A percentile compares a stretch with the other conserved stretches of the same genome.
Evolutionary conservation across 73 alveolate species (phyloP).

Genomic region (Stentor coeruleus): DNA sequence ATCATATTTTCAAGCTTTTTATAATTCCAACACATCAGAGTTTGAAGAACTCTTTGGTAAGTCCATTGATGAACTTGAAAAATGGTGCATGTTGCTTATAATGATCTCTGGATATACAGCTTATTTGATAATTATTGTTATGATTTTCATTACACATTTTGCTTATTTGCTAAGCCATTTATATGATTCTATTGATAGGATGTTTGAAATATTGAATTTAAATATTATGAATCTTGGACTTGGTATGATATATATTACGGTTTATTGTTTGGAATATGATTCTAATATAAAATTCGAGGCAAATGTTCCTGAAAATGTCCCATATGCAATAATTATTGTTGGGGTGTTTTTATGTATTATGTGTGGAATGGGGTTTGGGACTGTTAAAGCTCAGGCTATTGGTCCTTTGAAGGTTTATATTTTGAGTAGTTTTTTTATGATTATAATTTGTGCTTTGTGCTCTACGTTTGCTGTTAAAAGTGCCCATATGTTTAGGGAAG

Average conservation of each 20-base stretch:
- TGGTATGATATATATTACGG: neutral
- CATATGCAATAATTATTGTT: neutral
- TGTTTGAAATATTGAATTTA: neutral
- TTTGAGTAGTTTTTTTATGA: neutral
- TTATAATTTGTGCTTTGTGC: neutral
- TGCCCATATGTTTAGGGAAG: neutral
- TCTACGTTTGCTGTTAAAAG: neutral
- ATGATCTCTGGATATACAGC: neutral
- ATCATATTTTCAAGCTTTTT: neutral
- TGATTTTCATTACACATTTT: neutral
- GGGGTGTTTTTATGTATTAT: neutral
- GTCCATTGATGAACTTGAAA: neutral
- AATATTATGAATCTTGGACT: slow-evolving; percentile 3
- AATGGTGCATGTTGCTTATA: neutral
- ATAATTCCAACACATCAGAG: neutral
- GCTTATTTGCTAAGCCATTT: neutral
- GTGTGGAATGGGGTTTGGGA: neutral
- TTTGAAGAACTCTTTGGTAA: neutral
- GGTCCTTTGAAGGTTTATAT: neutral
- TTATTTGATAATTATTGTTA: neutral
- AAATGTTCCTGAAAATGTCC: neutral
- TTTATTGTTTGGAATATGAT: neutral
- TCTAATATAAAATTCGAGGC: neutral
- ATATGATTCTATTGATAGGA: neutral
- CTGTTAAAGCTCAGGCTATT: neutral